Evolutionary conservation across 2,329 filamentous ascomycete genomes (phyloP).

Genomic region (Fusarium sp.): DNA sequence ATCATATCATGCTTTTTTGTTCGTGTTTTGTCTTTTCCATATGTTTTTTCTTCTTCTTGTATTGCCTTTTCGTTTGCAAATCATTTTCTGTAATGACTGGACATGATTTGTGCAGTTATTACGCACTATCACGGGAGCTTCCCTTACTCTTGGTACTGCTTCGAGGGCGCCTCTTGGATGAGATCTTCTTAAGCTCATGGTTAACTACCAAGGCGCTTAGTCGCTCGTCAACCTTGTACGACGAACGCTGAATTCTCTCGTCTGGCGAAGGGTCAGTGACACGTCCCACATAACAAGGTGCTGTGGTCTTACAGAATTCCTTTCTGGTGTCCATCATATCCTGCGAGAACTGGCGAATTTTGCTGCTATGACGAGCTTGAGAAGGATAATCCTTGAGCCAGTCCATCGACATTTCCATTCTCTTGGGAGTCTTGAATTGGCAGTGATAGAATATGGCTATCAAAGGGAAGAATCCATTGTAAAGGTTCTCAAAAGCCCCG

Average conservation of each 20-base stretch:
- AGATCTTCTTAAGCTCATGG: slow-evolving; percentile 53
- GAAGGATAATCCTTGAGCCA: slow-evolving; percentile 48
- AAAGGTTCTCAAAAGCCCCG: slow-evolving; percentile 42
- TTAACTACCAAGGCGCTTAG: slow-evolving; percentile 49
- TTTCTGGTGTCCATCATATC: slow-evolving; percentile 48
- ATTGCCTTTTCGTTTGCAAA: slow-evolving; percentile 16
- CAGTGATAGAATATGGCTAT: slow-evolving; percentile 53
- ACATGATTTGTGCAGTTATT: slow-evolving; percentile 11
- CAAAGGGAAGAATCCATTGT: slow-evolving; percentile 50
- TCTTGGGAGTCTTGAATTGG: slow-evolving; percentile 54
- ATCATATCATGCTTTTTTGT: slow-evolving; percentile 15
- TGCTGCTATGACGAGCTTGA: slow-evolving; percentile 40
- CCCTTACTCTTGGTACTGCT: slow-evolving; percentile 40
- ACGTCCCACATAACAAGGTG: neutral
- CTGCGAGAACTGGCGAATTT: slow-evolving; percentile 42
- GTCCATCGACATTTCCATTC: slow-evolving; percentile 51
- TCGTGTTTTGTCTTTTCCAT: slow-evolving; percentile 12
- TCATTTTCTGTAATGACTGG: slow-evolving; percentile 31
- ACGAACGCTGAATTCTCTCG: slow-evolving; percentile 45
- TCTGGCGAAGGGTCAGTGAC: slow-evolving; percentile 42
- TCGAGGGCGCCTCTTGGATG: slow-evolving; percentile 45
- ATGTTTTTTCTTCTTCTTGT: slow-evolving; percentile 9
- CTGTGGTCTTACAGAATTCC: slow-evolving; percentile 48
- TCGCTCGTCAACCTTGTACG: slow-evolving; percentile 46
- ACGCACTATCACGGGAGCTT: slow-evolving; percentile 41